phyloP scores from a whole-genome alignment of 73 alveolate genomes.

The Paramecium pentaurelia region DNA sequence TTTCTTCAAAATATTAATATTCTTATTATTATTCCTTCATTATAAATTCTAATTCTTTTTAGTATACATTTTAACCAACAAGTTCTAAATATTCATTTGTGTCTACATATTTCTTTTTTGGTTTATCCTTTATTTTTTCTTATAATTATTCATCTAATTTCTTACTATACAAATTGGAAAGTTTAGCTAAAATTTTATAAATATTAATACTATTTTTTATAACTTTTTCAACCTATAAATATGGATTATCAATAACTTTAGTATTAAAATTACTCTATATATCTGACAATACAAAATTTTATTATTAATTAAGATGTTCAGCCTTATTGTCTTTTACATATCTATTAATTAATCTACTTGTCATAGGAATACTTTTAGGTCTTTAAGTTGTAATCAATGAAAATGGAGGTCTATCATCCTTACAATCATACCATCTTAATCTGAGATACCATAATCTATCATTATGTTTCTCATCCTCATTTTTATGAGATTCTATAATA shows the following conservation, averaged over 20 bases:
- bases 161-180: not conserved
- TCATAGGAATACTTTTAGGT: not conserved
- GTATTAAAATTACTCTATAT: not conserved
- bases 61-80: not conserved
- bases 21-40: not conserved
- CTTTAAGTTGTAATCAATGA: not conserved
- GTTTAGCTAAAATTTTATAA: not conserved
- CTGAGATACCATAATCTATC: constrained; percentile 35
- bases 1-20: not conserved
- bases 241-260: constrained; percentile 25
- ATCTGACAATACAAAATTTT: not conserved
- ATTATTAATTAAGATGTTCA: not conserved
- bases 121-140: not conserved
- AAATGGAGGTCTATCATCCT: constrained; percentile 28
- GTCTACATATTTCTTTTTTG: not conserved
- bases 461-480: constrained; percentile 11
- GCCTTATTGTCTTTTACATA: not conserved
- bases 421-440: constrained; percentile 30
- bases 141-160: not conserved
- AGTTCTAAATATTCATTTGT: not conserved
- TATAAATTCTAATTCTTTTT: not conserved
- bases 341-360: not conserved
- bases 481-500: not conserved
- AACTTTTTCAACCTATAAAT: constrained; percentile 5
- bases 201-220: not conserved